Conservation (phyloP, 73 alveolate genomes). For the Durusdinium trenchii region DNA sequence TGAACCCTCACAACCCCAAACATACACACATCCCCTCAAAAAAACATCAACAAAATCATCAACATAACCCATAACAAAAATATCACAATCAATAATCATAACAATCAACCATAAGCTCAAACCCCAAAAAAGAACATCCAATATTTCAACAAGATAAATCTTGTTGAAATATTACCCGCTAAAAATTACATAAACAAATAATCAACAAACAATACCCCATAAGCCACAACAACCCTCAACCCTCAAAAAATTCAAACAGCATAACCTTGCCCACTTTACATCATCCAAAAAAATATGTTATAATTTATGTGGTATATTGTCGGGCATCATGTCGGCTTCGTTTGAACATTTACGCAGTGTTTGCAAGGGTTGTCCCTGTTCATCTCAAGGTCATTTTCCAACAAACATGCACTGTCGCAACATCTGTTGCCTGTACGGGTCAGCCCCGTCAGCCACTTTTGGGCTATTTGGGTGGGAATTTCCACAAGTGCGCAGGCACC, state of each 20-base stretch:
- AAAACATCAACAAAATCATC: neutral
- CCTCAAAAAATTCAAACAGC: neutral
- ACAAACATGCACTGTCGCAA: conserved; percentile 47
- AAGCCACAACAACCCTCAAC: neutral
- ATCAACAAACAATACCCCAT: neutral
- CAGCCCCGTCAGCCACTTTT: conserved; percentile 63
- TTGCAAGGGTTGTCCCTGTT: too few relatives aligned
- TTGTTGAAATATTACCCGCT: neutral
- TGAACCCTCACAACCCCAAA: neutral
- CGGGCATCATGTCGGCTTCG: conserved; percentile 26
- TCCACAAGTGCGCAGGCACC: conserved; percentile 64
- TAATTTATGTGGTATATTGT: too few relatives aligned
- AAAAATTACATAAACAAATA: neutral
- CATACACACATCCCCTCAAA: neutral
- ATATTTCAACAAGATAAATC: neutral
- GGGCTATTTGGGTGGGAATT: conserved; percentile 63
- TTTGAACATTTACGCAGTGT: conserved; percentile 10
- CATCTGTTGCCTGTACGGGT: conserved; percentile 59
- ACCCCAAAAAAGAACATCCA: neutral
- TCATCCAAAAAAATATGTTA: too few relatives aligned
- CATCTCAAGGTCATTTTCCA: neutral
- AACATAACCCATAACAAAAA: too few relatives aligned
- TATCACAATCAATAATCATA: too few relatives aligned
- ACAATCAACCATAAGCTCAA: neutral
- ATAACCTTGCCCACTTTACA: neutral